Conservation (phyloP, 1,284 basidiomycete genomes). For the Rhodotorula sp. region DNA sequence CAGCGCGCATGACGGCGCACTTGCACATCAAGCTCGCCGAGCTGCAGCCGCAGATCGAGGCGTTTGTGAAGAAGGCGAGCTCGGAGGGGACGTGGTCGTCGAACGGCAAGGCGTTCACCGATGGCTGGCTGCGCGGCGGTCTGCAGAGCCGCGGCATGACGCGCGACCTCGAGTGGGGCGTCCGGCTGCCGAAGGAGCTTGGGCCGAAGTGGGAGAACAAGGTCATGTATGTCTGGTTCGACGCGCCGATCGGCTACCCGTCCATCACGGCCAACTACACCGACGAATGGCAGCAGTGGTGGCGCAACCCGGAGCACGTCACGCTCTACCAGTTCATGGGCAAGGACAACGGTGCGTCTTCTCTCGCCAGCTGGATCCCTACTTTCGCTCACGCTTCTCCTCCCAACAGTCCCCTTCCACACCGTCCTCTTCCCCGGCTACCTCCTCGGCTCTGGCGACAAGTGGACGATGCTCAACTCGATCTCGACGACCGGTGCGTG, state of each 20-base stretch:
- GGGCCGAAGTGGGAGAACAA: conserved; percentile 81
- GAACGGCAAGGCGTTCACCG: conserved; percentile 88
- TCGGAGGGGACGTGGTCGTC: conserved; percentile 85
- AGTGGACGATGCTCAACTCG: conserved; percentile 94
- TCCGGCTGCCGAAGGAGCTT: conserved; percentile 74
- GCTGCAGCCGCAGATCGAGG: conserved; percentile 79
- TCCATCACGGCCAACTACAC: conserved; percentile 98
- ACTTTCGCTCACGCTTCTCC: not conserved
- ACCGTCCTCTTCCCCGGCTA: conserved; percentile 93
- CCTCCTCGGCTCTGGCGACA: conserved; percentile 81
- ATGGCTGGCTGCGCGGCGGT: conserved; percentile 84
- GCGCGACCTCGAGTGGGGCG: conserved; percentile 94
- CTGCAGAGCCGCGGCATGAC: conserved; percentile 89
- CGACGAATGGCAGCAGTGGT: conserved; percentile 94
- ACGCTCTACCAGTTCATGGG: conserved; percentile 96
- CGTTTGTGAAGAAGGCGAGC: conserved; percentile 81
- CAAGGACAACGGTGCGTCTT: conserved; percentile 44
- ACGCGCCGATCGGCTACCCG: conserved; percentile 95
- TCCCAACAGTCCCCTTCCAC: conserved; percentile 66
- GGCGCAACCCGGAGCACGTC: conserved; percentile 91
- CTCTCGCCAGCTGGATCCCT: accelerated
- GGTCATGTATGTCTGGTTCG: conserved; percentile 91
- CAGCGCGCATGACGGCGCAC: conserved; percentile 68
- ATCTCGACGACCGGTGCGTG: conserved; percentile 84
- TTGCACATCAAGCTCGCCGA: conserved; percentile 88